Conservation (phyloP, 2,329 filamentous ascomycete species). For the Nemania abortiva region DNA sequence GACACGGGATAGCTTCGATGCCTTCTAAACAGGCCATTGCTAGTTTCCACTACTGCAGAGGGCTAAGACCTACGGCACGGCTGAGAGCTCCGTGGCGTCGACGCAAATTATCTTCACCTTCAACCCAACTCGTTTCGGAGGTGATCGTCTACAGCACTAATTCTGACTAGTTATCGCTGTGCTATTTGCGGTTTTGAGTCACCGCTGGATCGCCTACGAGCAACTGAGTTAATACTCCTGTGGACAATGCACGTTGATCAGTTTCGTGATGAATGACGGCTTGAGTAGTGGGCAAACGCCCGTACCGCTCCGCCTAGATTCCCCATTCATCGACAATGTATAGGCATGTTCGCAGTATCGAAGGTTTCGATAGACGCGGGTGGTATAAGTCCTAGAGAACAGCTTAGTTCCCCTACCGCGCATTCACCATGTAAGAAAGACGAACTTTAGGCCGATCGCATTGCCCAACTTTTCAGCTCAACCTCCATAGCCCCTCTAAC, state of each 20-base stretch:
- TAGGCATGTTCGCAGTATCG: neutral
- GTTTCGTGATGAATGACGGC: neutral
- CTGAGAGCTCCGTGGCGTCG: conserved; percentile 5
- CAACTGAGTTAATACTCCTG: neutral
- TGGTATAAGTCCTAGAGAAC: neutral
- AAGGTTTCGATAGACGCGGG: neutral
- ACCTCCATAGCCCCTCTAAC: conserved; percentile 1
- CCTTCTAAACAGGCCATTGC: neutral
- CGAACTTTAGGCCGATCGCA: neutral
- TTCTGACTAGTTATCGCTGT: neutral
- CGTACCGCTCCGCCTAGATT: too few relatives aligned
- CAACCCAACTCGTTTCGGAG: neutral
- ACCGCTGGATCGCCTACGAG: neutral
- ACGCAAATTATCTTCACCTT: neutral
- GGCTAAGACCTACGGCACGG: conserved; percentile 2
- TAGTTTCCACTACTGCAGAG: conserved; percentile 2
- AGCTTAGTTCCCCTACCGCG: neutral
- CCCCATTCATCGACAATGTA: too few relatives aligned
- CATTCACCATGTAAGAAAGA: neutral
- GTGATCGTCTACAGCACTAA: neutral
- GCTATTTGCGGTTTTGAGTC: neutral
- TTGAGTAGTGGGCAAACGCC: neutral
- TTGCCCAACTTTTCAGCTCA: neutral
- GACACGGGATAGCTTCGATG: neutral
- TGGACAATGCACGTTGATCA: too few relatives aligned